These are phyloP conservation scores for Pythium phragmitis DNA, from an alignment of 352 stramenopile genomes.

Conservation along the genomic window DNA sequence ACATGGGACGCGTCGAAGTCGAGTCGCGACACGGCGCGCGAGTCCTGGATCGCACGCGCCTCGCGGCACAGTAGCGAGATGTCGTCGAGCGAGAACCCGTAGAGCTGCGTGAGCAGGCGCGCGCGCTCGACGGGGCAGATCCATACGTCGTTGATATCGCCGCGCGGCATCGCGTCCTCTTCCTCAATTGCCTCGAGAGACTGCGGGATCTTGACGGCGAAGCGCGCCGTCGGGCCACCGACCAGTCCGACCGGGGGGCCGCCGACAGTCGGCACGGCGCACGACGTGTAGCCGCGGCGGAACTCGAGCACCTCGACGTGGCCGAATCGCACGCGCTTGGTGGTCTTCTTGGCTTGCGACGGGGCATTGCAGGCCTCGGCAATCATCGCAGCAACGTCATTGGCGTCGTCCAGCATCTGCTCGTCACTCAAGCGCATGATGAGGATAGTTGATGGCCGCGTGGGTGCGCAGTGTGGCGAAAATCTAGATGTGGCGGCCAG, in stretches of 20 bases:
- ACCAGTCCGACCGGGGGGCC: constrained; percentile 53
- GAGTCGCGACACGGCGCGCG: constrained; percentile 35
- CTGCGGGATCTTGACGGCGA: constrained; percentile 21
- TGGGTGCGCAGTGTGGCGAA: not conserved
- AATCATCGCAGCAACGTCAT: constrained; percentile 14
- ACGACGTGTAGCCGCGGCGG: constrained; percentile 50
- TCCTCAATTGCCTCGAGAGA: constrained; percentile 31
- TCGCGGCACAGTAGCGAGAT: constrained; percentile 49
- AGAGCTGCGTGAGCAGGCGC: constrained; percentile 37
- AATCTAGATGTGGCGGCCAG: constrained; percentile 9
- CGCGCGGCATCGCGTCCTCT: constrained; percentile 28
- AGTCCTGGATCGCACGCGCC: constrained; percentile 42
- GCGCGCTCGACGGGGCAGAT: constrained; percentile 48
- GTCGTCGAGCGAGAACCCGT: constrained; percentile 38
- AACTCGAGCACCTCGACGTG: constrained; percentile 48
- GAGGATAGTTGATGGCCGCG: not conserved
- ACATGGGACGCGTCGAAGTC: constrained; percentile 24
- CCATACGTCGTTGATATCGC: constrained; percentile 40
- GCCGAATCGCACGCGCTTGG: constrained; percentile 47
- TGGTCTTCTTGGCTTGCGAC: constrained; percentile 7
- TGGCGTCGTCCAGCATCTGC: constrained; percentile 22
- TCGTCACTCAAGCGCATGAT: constrained; percentile 26
- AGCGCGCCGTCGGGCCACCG: constrained; percentile 31
- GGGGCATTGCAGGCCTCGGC: constrained; percentile 6
- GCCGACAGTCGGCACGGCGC: constrained; percentile 41